A percentile compares a stretch with the other conserved stretches of the same genome.
These are phyloP conservation scores for Tetragonia tetragonoides DNA, from an alignment of 148 eudicot species.

Conservation along the genomic window DNA sequence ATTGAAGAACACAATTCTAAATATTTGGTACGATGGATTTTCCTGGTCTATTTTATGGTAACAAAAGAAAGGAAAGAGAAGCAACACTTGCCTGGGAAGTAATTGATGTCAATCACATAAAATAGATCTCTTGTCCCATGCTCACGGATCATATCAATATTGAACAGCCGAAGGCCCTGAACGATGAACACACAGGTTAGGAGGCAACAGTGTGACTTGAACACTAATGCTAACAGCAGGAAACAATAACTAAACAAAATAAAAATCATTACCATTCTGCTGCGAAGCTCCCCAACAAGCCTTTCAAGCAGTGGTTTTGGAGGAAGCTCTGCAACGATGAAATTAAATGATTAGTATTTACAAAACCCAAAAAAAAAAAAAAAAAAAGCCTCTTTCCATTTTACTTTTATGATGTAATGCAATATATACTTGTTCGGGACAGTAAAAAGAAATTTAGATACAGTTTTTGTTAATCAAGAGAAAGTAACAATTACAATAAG, in stretches of 20 bases:
- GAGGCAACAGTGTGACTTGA: background rate
- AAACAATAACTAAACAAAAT: background rate
- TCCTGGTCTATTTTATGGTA: no score
- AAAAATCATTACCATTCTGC: constrained; percentile 30
- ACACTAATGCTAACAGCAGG: background rate
- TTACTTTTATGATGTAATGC: background rate
- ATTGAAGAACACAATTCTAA: no score
- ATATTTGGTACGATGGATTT: no score
- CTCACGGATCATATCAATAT: constrained; percentile 49
- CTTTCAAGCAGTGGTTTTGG: constrained; percentile 39
- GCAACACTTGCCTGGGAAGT: constrained; percentile 44
- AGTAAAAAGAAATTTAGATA: background rate
- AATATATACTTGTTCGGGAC: background rate
- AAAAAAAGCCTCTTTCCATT: background rate
- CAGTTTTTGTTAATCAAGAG: no score
- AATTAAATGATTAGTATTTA: background rate
- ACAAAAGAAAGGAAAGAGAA: background rate
- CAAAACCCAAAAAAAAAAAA: no score
- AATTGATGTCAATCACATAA: constrained; percentile 52
- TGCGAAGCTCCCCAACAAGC: constrained; percentile 41
- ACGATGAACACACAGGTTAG: constrained; percentile 7
- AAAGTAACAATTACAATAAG: no score
- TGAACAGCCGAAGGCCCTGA: constrained; percentile 51
- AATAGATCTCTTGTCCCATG: constrained; percentile 42
- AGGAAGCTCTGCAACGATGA: constrained; percentile 38